Base-by-base conservation (phyloP, 257 asterid genomes). In the Echites panduratus region DNA sequence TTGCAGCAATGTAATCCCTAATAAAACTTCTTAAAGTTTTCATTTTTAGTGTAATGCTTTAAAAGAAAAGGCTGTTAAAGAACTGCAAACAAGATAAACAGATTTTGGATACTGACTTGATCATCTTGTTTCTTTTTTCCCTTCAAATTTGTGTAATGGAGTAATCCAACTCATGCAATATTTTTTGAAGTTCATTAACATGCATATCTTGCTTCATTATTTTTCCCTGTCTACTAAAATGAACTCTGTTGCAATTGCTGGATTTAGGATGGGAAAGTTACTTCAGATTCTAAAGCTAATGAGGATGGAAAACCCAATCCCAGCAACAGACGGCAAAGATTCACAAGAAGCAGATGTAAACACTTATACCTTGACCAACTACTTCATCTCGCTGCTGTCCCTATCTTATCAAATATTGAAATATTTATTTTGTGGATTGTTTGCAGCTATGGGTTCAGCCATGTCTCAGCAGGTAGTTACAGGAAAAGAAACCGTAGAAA, bases 301-400 rank as follows among this genome's bases (percentile, higher is more conserved):
- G 83, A 77, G 70, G 88, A 81, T 49, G 76, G 70, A 47, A 82
- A 70, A 68, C 68, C 73, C 38, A 67, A 73, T 73, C 78, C 78
- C 61, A 73, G 81, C 65, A 82, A 63, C 69, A 77, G 87, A 64
- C 79, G 85, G 77, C 82, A 81, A n/a, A 80, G 78, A 47, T 82
- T 74, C 63, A 72, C 90, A 48, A 88, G 93, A 84, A 85, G 96
- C 76, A 83, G 79, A 89, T 90, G 98, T 93, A 87, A 84, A 59
- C 64, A 17, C 71, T 61, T 19, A 20, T n/a, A 69, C 32, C 32
- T 45, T 54, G 26, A 26, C 5, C 53, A 53, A n/a, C 19, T 70
- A 57, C 69, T 41, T 3, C 5, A 2, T 6, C 41, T 73, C 63
- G 32, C 70, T 43, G 27, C 43, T 70, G 29, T 24, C 64, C 27